phyloP scores from a whole-genome alignment of 2,329 filamentous ascomycete species.

The Cladosporium oxysporum region DNA sequence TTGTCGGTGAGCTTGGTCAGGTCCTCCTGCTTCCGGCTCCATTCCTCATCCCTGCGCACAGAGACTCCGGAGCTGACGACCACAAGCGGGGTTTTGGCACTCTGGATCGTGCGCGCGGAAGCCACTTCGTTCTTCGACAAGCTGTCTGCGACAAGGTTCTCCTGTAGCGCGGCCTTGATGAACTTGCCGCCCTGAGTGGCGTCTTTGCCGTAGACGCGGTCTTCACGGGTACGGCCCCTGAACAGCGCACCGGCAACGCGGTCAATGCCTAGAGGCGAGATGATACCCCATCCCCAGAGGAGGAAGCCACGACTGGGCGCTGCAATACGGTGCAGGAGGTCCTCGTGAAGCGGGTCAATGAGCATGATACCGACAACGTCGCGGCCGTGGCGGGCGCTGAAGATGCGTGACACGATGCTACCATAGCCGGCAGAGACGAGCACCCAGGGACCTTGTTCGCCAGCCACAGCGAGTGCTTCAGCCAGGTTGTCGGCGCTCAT shows the following conservation, averaged over 20 bases:
- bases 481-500: slow-evolving; percentile 89
- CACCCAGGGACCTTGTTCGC: slow-evolving; percentile 86
- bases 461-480: slow-evolving; percentile 77
- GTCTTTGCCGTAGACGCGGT: slow-evolving; percentile 79
- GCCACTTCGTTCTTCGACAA: slow-evolving; percentile 81
- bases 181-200: slow-evolving; percentile 79
- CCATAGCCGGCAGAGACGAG: slow-evolving; percentile 84
- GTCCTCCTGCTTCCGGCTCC: slow-evolving; percentile 84
- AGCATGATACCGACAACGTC: slow-evolving; percentile 78
- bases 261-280: slow-evolving; percentile 85
- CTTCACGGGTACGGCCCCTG: slow-evolving; percentile 74
- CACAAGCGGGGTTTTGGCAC: slow-evolving; percentile 71
- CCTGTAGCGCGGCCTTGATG: slow-evolving; percentile 89
- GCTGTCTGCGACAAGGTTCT: slow-evolving; percentile 82
- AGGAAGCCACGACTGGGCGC: slow-evolving; percentile 72
- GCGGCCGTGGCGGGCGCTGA: slow-evolving; percentile 76
- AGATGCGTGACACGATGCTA: slow-evolving; percentile 86
- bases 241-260: slow-evolving; percentile 79
- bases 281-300: slow-evolving; percentile 81
- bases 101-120: slow-evolving; percentile 77
- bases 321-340: slow-evolving; percentile 70
- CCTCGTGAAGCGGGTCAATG: slow-evolving; percentile 87
- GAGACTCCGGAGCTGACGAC: slow-evolving; percentile 80
- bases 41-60: slow-evolving; percentile 65
- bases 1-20: slow-evolving; percentile 78